phyloP scores from a whole-genome alignment of 495 filamentous ascomycete genomes.

The Bombardia bombarda region DNA sequence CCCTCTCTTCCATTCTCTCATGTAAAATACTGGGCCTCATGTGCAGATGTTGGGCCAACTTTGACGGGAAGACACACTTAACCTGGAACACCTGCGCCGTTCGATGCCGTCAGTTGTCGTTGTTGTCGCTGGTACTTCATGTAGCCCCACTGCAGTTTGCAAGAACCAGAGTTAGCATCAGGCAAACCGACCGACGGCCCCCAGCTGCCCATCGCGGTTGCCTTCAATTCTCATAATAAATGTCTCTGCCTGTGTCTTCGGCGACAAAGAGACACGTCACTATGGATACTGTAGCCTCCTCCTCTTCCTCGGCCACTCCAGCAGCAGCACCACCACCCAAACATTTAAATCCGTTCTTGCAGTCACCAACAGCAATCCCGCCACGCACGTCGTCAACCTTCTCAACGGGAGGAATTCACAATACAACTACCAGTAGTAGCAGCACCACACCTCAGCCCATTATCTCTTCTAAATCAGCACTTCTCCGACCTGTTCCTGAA shows the following conservation, averaged over 20 bases:
- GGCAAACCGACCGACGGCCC: too few species aligned
- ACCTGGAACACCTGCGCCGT: too few species aligned
- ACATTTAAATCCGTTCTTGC: conserved; percentile 33
- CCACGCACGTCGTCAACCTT: conserved; percentile 61
- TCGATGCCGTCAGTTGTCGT: too few species aligned
- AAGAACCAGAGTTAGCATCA: too few species aligned
- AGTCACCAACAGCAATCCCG: conserved; percentile 62
- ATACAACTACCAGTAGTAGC: conserved; percentile 5
- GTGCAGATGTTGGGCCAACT: too few species aligned
- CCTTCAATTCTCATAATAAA: conserved; percentile 1
- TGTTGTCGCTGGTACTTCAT: too few species aligned
- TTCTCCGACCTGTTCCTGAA: conserved; percentile 46
- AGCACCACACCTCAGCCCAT: neutral
- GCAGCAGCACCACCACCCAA: too few species aligned
- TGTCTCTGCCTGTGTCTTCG: conserved; percentile 16
- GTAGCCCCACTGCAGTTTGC: too few species aligned
- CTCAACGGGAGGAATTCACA: conserved; percentile 11
- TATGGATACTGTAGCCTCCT: conserved; percentile 20
- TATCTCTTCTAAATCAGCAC: conserved; percentile 34
- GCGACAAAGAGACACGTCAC: conserved; percentile 18
- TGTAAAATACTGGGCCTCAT: too few species aligned
- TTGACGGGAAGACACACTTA: too few species aligned
- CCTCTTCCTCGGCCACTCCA: conserved; percentile 5
- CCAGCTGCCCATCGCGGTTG: too few species aligned
- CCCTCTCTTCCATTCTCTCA: too few species aligned